These are phyloP conservation scores for Cicer yamashitae DNA, from an alignment of 306 rosid species.

Conservation along the genomic window DNA sequence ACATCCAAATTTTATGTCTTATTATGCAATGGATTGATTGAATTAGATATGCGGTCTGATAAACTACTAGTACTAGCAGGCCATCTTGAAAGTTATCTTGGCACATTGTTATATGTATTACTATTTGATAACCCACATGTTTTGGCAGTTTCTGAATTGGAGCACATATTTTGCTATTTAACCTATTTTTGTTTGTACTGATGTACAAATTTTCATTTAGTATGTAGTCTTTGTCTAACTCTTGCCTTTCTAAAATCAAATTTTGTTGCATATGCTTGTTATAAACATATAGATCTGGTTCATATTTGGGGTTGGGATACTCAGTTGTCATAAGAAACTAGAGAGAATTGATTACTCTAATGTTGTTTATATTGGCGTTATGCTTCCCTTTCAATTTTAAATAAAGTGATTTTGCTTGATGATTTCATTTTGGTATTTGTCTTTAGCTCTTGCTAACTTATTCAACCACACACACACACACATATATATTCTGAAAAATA, in stretches of 20 bases:
- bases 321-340: conserved; percentile 6
- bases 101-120: background rate
- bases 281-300: conserved; percentile 24
- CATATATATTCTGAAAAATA: background rate
- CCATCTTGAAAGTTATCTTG: background rate
- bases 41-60: background rate
- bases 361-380: conserved; percentile 12
- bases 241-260: conserved; percentile 4
- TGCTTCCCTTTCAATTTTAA: conserved; percentile 29
- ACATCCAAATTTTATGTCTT: conserved; percentile 1
- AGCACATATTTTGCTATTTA: background rate
- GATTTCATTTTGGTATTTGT: conserved; percentile 24
- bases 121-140: background rate
- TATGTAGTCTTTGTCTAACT: conserved; percentile 2
- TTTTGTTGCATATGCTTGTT: conserved; percentile 31
- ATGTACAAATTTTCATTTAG: conserved; percentile 15
- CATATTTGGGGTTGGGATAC: conserved; percentile 29
- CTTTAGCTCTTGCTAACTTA: background rate
- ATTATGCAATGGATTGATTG: background rate
- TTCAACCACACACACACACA: background rate
- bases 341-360: conserved; percentile 13
- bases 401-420: conserved; percentile 12
- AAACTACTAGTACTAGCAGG: background rate
- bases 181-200: background rate
- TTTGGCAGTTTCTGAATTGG: background rate